Conservation (phyloP, 192 early-diverging fungal species). For the Radiomyces spectabilis region DNA sequence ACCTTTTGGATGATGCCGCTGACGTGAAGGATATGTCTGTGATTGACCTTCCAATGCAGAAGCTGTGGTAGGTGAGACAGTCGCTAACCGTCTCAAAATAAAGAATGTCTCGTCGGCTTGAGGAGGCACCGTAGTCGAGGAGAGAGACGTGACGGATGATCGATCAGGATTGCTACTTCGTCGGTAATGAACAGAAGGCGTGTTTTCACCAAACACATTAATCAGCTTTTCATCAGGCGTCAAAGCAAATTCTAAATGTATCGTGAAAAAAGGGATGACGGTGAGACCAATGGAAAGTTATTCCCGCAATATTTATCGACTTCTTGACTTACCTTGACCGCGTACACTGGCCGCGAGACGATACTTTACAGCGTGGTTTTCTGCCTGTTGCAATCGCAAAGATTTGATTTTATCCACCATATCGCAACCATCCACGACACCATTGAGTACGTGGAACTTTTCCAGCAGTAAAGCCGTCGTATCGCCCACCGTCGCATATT, state of each 20-base stretch:
- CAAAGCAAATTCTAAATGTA: constrained; percentile 11
- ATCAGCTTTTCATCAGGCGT: constrained; percentile 1
- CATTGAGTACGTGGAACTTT: constrained; percentile 33
- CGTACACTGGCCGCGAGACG: constrained; percentile 6
- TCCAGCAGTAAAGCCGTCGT: constrained; percentile 36
- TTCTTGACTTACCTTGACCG: constrained; percentile 13
- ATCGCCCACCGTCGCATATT: constrained; percentile 27
- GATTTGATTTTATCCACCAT: constrained; percentile 3
- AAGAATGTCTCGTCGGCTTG: constrained; percentile 19
- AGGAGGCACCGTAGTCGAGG: constrained; percentile 14
- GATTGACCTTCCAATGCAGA: no score
- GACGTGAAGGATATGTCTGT: no score
- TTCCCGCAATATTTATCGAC: neutral
- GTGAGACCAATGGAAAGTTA: neutral
- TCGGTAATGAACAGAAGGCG: constrained; percentile 1
- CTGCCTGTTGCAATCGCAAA: neutral
- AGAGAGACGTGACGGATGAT: constrained; percentile 11
- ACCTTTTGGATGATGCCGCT: no score
- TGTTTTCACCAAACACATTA: constrained; percentile 5
- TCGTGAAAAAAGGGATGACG: neutral
- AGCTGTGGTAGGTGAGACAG: no score
- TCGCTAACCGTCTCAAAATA: constrained; percentile 15
- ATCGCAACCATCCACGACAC: constrained; percentile 28
- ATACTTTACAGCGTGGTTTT: constrained; percentile 5
- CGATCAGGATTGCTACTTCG: constrained; percentile 21